Evolutionary conservation across 495 filamentous ascomycete genomes (phyloP), one percentile per base, ranked within the genome.

Genomic region (Daldinia vernicosa): DNA sequence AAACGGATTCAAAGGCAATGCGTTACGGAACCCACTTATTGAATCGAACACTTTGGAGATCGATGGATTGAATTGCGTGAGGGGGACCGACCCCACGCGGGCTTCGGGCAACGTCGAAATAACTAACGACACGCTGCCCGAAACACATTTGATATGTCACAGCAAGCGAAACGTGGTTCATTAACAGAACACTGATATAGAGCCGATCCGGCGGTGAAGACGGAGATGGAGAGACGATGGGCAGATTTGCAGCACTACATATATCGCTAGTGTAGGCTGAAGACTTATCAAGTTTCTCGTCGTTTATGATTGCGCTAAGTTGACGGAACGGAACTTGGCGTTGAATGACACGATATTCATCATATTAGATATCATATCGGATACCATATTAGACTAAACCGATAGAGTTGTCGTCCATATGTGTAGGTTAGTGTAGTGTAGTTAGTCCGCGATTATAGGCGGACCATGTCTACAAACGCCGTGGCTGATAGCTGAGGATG

Each of bases 71-170:
- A n/a, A 32, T 28, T 43, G 26, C 45, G 43, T 24, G 50, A 45
- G 27, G 28, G 37, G 60, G 50, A n/a, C 27, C 24, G 47, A 63
- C 69, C 69, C 62, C 62, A 62, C 68, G 58, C 30, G 45, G 28
- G 61, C 4, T 26, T 26, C 52, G 52, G 58, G 69, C 63, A 67
- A 67, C 54, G 33, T 50, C 53, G 24, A 43, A 50, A 27, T 51
- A 52, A 12, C 11, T 11, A 33, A 24, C 66, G 59, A 67, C 64
- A 58, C 61, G 70, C 51, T 63, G 40, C 61, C 61, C 66, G 65
- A 72, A 72, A 72, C 70, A 57, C 50, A 51, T 37, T 19, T 50
- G 27, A 60, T 72, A 51, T 64, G 70, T 66, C 56, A 64, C 70
- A 66, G 28, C 53, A 56, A 17, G 53, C 65, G 37, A 66, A 37